Conservation (phyloP, 2,329 filamentous ascomycete species). For the Sporothrix sp. region DNA sequence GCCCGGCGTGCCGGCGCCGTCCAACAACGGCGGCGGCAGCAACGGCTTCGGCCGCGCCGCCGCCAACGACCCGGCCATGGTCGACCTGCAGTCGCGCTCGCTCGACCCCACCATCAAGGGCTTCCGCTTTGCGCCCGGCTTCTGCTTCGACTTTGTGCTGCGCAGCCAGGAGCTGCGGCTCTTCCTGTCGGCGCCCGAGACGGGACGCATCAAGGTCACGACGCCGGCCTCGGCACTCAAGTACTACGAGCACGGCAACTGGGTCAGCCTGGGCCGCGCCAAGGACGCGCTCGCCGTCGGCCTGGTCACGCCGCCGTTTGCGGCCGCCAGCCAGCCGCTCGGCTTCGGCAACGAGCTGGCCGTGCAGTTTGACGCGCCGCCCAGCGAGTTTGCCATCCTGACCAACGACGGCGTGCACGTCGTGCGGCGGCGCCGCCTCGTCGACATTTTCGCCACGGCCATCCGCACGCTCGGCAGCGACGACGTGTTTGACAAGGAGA, state of each 20-base stretch:
- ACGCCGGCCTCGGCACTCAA: slow-evolving; percentile 42
- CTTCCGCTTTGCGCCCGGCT: slow-evolving; percentile 69
- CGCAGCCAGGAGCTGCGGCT: slow-evolving; percentile 34
- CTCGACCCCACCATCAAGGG: slow-evolving; percentile 43
- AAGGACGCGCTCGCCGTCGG: slow-evolving; percentile 70
- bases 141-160: slow-evolving; percentile 73
- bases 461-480: slow-evolving; percentile 64
- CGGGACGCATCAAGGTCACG: slow-evolving; percentile 65
- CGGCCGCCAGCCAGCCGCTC: slow-evolving; percentile 54
- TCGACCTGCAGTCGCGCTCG: slow-evolving; percentile 40
- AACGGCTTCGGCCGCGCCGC: slow-evolving; percentile 9
- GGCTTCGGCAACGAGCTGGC: slow-evolving; percentile 94
- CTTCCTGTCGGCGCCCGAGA: slow-evolving; percentile 81
- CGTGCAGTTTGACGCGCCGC: slow-evolving; percentile 80
- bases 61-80: slow-evolving; percentile 28
- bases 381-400: slow-evolving; percentile 78
- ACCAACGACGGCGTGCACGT: slow-evolving; percentile 87
- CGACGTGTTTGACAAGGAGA: slow-evolving; percentile 71
- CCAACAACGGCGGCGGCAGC: not conserved
- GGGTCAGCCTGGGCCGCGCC: slow-evolving; percentile 57
- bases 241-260: slow-evolving; percentile 72
- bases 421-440: slow-evolving; percentile 70
- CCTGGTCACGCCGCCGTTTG: slow-evolving; percentile 62
- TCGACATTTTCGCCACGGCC: slow-evolving; percentile 83
- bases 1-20: slow-evolving; percentile 20